Conservation (phyloP, 2,329 filamentous ascomycete species). For the Aspergillus sergii region DNA sequence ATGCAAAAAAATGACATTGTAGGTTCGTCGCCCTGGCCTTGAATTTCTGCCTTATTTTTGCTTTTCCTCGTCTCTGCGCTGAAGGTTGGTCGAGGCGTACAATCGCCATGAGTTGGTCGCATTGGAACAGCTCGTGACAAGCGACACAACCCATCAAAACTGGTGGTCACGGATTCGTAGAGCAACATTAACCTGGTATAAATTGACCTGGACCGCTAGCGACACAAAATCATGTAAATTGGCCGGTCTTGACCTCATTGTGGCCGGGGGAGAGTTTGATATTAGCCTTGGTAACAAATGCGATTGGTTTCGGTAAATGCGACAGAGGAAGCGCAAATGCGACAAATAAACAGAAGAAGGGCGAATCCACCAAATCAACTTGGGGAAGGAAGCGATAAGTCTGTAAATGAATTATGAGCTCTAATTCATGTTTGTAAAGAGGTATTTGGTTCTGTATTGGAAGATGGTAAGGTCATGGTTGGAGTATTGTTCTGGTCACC, state of each 20-base stretch:
- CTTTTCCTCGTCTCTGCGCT: conserved; percentile 8
- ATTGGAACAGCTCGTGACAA: conserved; percentile 7
- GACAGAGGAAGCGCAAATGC: conserved; percentile 11
- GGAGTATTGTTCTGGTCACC: conserved; percentile 16
- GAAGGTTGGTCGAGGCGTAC: conserved; percentile 1
- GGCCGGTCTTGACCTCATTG: background rate
- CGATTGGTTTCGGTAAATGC: conserved; percentile 4
- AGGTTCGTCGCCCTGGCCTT: background rate
- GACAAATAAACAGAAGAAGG: background rate
- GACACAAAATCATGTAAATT: conserved; percentile 7
- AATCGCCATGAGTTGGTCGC: conserved; percentile 7
- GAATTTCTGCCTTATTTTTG: background rate
- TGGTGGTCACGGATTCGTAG: background rate
- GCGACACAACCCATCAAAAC: conserved; percentile 3
- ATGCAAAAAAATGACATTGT: background rate
- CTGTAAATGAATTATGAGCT: background rate
- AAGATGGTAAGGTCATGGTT: conserved; percentile 3
- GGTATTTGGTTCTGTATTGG: background rate
- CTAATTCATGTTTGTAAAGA: background rate
- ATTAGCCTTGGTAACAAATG: conserved; percentile 4
- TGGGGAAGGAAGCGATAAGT: background rate
- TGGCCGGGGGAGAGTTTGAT: background rate
- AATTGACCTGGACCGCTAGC: background rate
- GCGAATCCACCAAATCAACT: background rate
- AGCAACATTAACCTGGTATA: background rate